Base-by-base conservation (phyloP, 805 yeast species). In the Maudiozyma serrabonitensis region DNA sequence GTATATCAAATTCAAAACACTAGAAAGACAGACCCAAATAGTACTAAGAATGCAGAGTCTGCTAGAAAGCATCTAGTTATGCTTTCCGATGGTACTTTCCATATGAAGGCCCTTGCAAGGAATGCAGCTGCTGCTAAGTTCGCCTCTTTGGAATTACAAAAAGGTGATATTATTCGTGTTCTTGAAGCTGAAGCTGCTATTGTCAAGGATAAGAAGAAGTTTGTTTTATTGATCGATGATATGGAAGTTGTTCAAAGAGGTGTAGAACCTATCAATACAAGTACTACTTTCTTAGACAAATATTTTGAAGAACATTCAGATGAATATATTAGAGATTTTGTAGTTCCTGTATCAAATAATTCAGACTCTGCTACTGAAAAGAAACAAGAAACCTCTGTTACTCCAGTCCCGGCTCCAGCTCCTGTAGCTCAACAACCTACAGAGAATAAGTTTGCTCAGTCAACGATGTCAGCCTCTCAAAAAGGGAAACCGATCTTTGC, bases 271-370 rank as follows among this genome's bases (percentile, higher is more conserved):
- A 63, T 63, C 41, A 73, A 74, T 45, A 63, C 64, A n/a, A 55
- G 67, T n/a, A 63, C 70, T 45, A 64, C 58, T 43, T 64, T 70
- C 38, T 62, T 82, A 39, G 88, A 82, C 60, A 75, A 74, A 19
- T 82, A 82, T 60, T 78, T 80, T 55, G 72, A 68, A 38, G 71
- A 69, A 15, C 80, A 83, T 63, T 84, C 86, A 3, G 76, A 75
- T 37, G 81, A 79, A 57, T 46, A 53, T 15, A 21, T 61, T 11
- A 55, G 45, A 26, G 61, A 56, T 37, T 44, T 50, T 19, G 46
- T 47, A 11, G 44, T 54, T 25, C 18, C 52, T 39, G 44, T 54
- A 26, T 42, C 54, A 31, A 45, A 21, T 23, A n/a, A 23, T 15
- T 21, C 42, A 8, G 19, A 18, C 15, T 19, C 42, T 16, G 2